phyloP scores from a whole-genome alignment of 1,139 yeast genomes.

The Magnusiomyces tetraspermus region DNA sequence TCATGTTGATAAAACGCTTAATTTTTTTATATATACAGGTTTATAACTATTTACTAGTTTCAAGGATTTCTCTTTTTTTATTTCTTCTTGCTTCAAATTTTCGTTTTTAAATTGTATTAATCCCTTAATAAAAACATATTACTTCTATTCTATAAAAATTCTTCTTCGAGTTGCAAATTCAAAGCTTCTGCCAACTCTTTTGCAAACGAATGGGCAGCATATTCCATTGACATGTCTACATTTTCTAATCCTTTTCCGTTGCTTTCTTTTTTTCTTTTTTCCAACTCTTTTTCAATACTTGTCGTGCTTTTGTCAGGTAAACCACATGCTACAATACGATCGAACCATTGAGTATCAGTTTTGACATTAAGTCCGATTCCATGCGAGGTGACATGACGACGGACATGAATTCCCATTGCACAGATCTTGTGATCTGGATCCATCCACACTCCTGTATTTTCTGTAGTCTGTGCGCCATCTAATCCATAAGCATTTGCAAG shows the following conservation, averaged over 20 bases:
- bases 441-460: slow-evolving; percentile 80
- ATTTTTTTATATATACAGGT: too few species aligned
- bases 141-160: neutral
- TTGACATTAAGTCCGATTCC: slow-evolving; percentile 76
- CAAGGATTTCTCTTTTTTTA: neutral
- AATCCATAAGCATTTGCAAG: slow-evolving; percentile 38
- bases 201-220: slow-evolving; percentile 6
- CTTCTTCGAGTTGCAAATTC: neutral
- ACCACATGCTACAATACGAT: slow-evolving; percentile 77
- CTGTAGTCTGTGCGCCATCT: slow-evolving; percentile 41
- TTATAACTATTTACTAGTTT: neutral
- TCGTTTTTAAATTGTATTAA: neutral
- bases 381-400: slow-evolving; percentile 77
- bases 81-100: neutral
- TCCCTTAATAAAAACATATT: slow-evolving; percentile 3
- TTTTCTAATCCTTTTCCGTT: neutral
- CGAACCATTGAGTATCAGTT: slow-evolving; percentile 66
- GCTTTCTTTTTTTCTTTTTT: neutral
- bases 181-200: slow-evolving; percentile 2
- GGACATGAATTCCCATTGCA: slow-evolving; percentile 81
- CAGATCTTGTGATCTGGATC: slow-evolving; percentile 59
- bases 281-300: slow-evolving; percentile 29
- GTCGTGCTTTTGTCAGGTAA: slow-evolving; percentile 53
- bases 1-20: too few species aligned
- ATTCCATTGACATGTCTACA: neutral